Conservation (phyloP, 1,284 basidiomycete species). For the Exsudoporus floridanus region DNA sequence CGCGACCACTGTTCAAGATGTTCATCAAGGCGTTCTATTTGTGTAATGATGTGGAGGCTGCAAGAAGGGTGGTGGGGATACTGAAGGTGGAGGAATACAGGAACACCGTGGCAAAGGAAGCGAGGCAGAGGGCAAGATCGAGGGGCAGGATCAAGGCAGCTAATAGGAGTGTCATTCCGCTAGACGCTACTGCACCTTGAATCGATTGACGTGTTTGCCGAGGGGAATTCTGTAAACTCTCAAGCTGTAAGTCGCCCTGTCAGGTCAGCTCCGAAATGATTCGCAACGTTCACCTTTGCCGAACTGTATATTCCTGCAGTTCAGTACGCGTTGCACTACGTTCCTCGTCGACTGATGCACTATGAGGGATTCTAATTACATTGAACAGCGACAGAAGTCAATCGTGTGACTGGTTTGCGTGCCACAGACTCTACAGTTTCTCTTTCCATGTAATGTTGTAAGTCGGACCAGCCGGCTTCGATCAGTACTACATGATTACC, state of each 20-base stretch:
- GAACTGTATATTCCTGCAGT: neutral
- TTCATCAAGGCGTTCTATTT: slow-evolving; percentile 63
- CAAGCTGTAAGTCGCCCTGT: neutral
- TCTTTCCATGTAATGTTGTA: too few species aligned
- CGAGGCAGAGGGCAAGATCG: slow-evolving; percentile 21
- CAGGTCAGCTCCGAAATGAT: neutral
- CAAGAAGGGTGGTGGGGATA: slow-evolving; percentile 53
- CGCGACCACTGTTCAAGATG: slow-evolving; percentile 65
- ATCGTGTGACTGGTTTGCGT: too few species aligned
- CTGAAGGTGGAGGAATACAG: slow-evolving; percentile 45
- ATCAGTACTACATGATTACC: slow-evolving; percentile 39
- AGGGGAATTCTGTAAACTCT: neutral
- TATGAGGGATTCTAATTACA: too few species aligned
- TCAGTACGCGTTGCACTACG: neutral
- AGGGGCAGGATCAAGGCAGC: slow-evolving; percentile 20
- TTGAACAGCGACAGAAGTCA: too few species aligned
- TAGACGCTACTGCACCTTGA: slow-evolving; percentile 6
- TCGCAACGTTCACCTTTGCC: neutral
- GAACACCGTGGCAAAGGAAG: slow-evolving; percentile 10
- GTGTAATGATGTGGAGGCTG: slow-evolving; percentile 52
- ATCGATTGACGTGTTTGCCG: slow-evolving; percentile 10
- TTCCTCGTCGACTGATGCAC: neutral
- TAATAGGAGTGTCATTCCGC: slow-evolving; percentile 2
- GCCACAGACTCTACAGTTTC: too few species aligned
- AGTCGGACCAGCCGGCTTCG: too few species aligned